Evolutionary conservation across 2,329 filamentous ascomycete genomes (phyloP), one percentile per base, ranked within the genome.

Genomic region (Fusarium protoensiforme): DNA sequence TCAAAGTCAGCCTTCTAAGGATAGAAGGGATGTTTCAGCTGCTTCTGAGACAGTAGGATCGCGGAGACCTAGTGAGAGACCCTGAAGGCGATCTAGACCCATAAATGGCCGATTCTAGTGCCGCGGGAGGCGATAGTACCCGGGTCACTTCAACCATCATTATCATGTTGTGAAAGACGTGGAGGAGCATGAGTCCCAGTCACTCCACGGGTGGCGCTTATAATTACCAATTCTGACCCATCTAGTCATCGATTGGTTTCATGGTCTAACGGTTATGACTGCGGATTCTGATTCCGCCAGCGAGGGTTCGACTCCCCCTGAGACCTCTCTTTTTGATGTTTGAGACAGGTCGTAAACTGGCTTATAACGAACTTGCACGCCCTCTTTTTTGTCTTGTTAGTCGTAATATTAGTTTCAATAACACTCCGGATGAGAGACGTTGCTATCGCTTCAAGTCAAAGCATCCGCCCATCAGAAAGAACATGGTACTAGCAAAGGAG

Each of bases 211-310:
- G 5, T 14, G 18, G 24, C 10, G 10, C 2, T 3, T 29, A 51
- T 51, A 31, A 20, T 14, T 13, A 7, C 10, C 9, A 51, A 51
- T 31, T 31, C 6, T 6, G 5, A 31, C 6, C 8, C 2, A 8
- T 13, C 18, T 2, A n/a, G 7, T n/a, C 16, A 51, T 31, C 24
- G 24, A 51, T 51, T 51, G 46, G 46, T 51, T 51, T 51, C 46
- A n/a, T 51, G 46, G 46, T 51, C 46, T 51, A 51, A 51, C 46
- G 46, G 46, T n/a, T 51, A 51, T 51, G 46, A 51, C 46, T 51
- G 46, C 46, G 46, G 46, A 51, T 51, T 51, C 46, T 51, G 46
- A 51, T 51, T 51, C 46, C 46, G 46, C 46, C 46, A 51, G 46
- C 46, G 46, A 51, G 46, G 46, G 46, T 51, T 51, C 46, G 46